Evolutionary conservation across 768 basidiomycete genomes (phyloP), one percentile per base, ranked within the genome.

Genomic region (Suillus clintonianus): DNA sequence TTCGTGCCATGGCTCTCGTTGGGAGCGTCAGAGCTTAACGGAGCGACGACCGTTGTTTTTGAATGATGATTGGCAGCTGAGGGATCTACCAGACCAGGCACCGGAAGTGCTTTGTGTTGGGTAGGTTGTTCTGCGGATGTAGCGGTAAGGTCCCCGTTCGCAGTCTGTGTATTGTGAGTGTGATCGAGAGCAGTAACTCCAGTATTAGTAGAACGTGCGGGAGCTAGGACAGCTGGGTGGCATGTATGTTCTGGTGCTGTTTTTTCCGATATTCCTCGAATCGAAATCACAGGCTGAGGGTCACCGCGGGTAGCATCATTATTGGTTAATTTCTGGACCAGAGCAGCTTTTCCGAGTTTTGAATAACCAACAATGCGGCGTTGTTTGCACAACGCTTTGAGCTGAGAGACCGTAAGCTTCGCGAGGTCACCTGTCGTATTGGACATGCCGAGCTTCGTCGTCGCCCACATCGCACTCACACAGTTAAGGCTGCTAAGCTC

Each of bases 331-430:
- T 82, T 89, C 64, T 80, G 78, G 34, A 92, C 73, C 42, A 92
- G 79, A 1, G 78, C 83, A 59, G 78, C 75, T 72, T 91, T 91
- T 45, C 74, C 71, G 22, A 90, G 82, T 70, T 88, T 92, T 11
- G 89, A 89, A 70, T 90, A 92, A 0, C 88, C 88, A 48, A 78
- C 70, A 30, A 92, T 76, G 24, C 81, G 77, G 61, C 76, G 81
- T 58, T 87, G 89, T 70, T 89, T 92, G 74, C 89, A 92, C 15
- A 91, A 63, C 4, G 81, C 81, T 69, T 86, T 91, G 22, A 93
- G 81, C 66, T 88, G 87, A 22, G 85, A 72, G 11, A 90, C 86
- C 9, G 85, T 89, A 2, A 89, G 71, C 59, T 77, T 83, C 61
- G 34, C 37, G 61, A 75, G 67, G 55, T 72, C 70, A 37, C 64